Base-by-base conservation (phyloP, 2,329 filamentous ascomycete species). In the Penicillium sp. region DNA sequence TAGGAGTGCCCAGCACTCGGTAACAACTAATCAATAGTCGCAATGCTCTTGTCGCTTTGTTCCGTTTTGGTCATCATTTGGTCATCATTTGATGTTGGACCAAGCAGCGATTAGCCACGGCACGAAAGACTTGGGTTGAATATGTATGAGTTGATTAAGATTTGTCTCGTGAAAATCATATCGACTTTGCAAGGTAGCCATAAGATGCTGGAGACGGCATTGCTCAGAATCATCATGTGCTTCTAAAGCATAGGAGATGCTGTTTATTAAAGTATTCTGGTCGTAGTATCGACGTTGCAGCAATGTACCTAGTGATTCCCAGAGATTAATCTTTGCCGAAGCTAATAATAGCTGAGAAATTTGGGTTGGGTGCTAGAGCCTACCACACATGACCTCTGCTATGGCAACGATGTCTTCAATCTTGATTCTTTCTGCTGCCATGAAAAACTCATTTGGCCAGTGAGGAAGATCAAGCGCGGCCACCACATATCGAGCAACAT, bases 401-500 rank as follows among this genome's bases (percentile, higher is more conserved):
- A 72, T 75, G n/a, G 81, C 75, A 9, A 89, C 77, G 11, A 91
- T 75, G 47, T 86, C 79, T 12, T 78, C 76, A 2, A 89, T 78
- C 0, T 79, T 81, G 68, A 87, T 74, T 5, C 83, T 77, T 53
- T 89, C 85, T n/a, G 88, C 87, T 49, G 79, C 79, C 80, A 91
- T 85, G 40, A 80, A 81, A 67, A 88, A 84, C 66, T 91, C 88
- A 5, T 72, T 70, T 3, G 87, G 87, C 89, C 89, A 92, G 18
- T 69, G 77, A 6, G 76, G 73, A 42, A 90, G 71, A 47, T 89
- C 85, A 14, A 89, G 83, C n/a, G 84, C 83, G 8, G 69, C 68
- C 11, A 86, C 85, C 8, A 91, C 77, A 62, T 88, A 90, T n/a
- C 80, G 79, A 23, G 82, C 88, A 5, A 90, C 82, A 64, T 92